Evolutionary conservation across 352 stramenopile genomes (phyloP), one percentile per base, ranked within the genome.

Genomic region (Phytophthora pistaciae): DNA sequence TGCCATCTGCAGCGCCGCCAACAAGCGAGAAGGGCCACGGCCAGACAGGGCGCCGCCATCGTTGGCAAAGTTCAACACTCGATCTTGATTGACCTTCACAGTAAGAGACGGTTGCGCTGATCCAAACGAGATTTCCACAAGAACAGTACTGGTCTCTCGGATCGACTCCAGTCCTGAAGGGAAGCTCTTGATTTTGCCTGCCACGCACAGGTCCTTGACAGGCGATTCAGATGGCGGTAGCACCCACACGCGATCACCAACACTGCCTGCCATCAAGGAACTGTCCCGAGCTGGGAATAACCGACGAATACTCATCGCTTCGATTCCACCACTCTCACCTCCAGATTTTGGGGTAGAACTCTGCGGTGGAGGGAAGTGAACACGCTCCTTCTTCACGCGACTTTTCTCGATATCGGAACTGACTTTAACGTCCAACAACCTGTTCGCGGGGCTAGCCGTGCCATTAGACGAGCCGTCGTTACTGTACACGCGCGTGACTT

Each of bases 241-340:
- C 27, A 94, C 71, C 87, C 87, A 94, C 20, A 94, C 85, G 6
- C 65, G 80, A 56, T 94, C 85, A 0, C 87, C 87, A 61, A 92
- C 76, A 21, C 68, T 82, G 31, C 87, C 84, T 31, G 64, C 74
- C 18, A 83, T 36, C 18, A 82, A 54, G 20, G 85, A 94, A 40
- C 78, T 94, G 23, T 92, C 80, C 0, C 82, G 83, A 23, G 82
- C 74, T 46, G 87, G 80, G 29, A 93, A 92, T 33, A 93, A 70
- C 16, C 79, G 74, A n/a, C 81, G 85, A 50, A 93, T 80, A 33
- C 84, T 92, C 87, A 91, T 92, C 9, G 84, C 84, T 71, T 91
- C 82, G 55, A 92, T 92, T 33, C 59, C 61, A 44, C 73, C 67
- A 18, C 74, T 63, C 5, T 73, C 69, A 49, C 60, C 68, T 40